Conservation (phyloP, 23 red algal species). For the Gracilaria vermiculophylla region DNA sequence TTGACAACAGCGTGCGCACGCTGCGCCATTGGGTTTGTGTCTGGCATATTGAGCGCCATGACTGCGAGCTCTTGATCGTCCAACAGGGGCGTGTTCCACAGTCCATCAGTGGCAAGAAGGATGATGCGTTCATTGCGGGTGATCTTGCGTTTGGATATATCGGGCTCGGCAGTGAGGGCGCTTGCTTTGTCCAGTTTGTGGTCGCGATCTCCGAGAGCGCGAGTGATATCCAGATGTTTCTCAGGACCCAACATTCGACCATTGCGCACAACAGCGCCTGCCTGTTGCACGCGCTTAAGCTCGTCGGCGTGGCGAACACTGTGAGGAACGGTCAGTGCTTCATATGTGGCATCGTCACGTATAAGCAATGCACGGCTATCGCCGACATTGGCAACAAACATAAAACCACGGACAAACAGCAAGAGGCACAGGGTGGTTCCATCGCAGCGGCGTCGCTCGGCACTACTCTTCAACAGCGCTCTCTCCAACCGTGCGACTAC, state of each 20-base stretch:
- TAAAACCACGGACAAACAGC: background rate
- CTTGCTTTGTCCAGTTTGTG: background rate
- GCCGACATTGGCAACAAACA: conserved; percentile 24
- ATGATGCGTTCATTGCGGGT: background rate
- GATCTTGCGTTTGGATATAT: conserved; percentile 23
- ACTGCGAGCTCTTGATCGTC: background rate
- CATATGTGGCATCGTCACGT: background rate
- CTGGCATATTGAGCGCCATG: background rate
- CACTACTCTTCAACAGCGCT: background rate
- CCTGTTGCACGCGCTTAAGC: background rate
- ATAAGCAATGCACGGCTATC: conserved; percentile 27
- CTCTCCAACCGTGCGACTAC: background rate
- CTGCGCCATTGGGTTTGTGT: background rate
- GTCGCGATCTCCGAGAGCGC: conserved; percentile 20
- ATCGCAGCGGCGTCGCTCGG: background rate
- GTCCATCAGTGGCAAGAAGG: conserved; percentile 55
- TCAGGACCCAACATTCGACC: conserved; percentile 5
- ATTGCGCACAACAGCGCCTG: background rate
- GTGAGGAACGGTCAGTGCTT: background rate
- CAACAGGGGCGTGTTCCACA: conserved; percentile 38
- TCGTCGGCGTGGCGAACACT: background rate
- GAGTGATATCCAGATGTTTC: conserved; percentile 3
- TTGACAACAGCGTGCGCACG: background rate
- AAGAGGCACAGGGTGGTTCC: conserved; percentile 12
- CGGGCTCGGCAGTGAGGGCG: conserved; percentile 23